phyloP scores from a whole-genome alignment of 1,284 basidiomycete genomes.

The Irpex lacteus region DNA sequence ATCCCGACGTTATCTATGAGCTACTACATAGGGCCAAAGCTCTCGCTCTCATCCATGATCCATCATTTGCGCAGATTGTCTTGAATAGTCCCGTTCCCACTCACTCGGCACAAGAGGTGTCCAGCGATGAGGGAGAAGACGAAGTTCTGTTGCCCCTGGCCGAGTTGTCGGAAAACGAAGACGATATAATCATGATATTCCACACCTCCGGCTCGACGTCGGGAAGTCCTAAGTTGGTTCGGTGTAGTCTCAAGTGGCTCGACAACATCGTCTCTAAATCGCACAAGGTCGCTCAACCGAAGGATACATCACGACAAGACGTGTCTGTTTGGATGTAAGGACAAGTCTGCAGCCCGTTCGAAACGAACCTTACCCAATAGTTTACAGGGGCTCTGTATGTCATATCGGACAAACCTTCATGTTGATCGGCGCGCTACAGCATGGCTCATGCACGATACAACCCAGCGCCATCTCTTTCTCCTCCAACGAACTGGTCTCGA shows the following conservation, averaged over 20 bases:
- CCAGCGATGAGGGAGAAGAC: constrained; percentile 17
- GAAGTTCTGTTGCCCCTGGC: constrained; percentile 26
- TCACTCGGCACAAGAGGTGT: constrained; percentile 38
- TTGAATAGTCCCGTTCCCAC: constrained; percentile 43
- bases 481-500: constrained; percentile 62
- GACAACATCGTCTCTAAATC: constrained; percentile 55
- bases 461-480: constrained; percentile 61
- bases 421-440: constrained; percentile 64
- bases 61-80: constrained; percentile 37
- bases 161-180: constrained; percentile 32
- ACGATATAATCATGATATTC: constrained; percentile 57
- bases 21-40: constrained; percentile 55
- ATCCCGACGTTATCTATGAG: constrained; percentile 62
- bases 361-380: neutral
- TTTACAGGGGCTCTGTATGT: constrained; percentile 28
- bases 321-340: constrained; percentile 40
- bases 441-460: constrained; percentile 70
- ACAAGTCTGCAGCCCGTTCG: neutral
- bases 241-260: constrained; percentile 61
- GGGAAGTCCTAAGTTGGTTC: constrained; percentile 69
- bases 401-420: constrained; percentile 36
- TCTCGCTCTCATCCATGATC: constrained; percentile 57
- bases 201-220: constrained; percentile 75
- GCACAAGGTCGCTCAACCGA: constrained; percentile 46
- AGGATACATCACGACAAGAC: constrained; percentile 51